A percentile compares a stretch with the other conserved stretches of the same genome.
phyloP scores from a whole-genome alignment of 129 eudicot species.

The Tagetes patula region DNA sequence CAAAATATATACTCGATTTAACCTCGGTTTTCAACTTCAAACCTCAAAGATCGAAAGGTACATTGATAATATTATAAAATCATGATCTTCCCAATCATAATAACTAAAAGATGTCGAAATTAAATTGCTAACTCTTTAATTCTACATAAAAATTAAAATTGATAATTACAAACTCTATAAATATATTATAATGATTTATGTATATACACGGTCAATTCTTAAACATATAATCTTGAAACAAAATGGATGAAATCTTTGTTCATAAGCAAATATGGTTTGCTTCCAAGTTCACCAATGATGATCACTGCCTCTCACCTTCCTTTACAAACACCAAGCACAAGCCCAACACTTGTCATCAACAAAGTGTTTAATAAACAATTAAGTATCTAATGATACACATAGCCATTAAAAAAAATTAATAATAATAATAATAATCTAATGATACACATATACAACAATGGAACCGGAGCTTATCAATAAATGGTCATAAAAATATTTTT shows the following conservation, averaged over 20 bases:
- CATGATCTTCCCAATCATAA: not conserved
- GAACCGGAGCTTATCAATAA: too few relatives aligned
- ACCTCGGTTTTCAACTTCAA: constrained; percentile 3
- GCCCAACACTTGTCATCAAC: constrained; percentile 21
- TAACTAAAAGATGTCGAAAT: not conserved
- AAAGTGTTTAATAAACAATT: not conserved
- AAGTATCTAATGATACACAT: not conserved
- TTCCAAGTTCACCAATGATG: constrained; percentile 28
- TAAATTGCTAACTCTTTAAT: not conserved
- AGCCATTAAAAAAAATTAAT: too few relatives aligned
- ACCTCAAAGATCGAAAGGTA: not conserved
- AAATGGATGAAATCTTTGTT: constrained; percentile 34
- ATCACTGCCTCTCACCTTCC: constrained; percentile 34
- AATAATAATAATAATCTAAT: too few relatives aligned
- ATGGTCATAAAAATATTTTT: too few relatives aligned
- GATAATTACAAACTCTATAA: not conserved
- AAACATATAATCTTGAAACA: not conserved
- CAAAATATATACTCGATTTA: not conserved
- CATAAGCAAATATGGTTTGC: constrained; percentile 34
- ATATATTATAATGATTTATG: not conserved
- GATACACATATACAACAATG: not conserved
- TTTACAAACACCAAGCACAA: constrained; percentile 22
- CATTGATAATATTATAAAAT: not conserved
- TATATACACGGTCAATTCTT: not conserved
- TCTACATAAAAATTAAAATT: not conserved